Evolutionary conservation across 164 flowering plant genomes (phyloP).

Genomic region (Macadamia integrifolia): DNA sequence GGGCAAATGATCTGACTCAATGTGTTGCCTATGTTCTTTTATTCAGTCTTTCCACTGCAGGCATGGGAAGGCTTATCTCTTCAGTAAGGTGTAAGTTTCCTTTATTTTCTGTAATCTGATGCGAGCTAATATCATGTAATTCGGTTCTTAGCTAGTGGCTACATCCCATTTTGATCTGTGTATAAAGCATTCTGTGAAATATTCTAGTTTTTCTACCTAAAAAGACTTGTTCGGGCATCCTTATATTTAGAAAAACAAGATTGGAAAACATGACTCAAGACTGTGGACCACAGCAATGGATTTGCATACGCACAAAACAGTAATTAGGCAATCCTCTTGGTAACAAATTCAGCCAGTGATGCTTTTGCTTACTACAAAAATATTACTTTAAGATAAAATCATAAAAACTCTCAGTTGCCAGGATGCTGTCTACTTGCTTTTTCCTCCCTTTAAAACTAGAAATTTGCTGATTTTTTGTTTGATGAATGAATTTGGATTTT

Average conservation of each 20-base stretch:
- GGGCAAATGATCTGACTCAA: constrained; percentile 28
- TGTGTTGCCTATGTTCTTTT: constrained; percentile 22
- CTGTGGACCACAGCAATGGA: background rate
- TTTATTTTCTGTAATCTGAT: constrained; percentile 1
- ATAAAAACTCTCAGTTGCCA: background rate
- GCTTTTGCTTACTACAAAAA: too few relatives aligned
- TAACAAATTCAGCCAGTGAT: background rate
- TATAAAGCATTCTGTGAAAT: background rate
- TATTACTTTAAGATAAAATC: background rate
- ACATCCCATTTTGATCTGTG: background rate
- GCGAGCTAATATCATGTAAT: background rate
- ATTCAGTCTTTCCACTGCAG: constrained; percentile 72
- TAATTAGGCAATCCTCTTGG: background rate
- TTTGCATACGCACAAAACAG: background rate
- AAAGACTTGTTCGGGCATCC: background rate
- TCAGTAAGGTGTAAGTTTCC: constrained; percentile 67
- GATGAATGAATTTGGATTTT: too few relatives aligned
- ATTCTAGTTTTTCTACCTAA: background rate
- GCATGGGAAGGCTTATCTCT: constrained; percentile 86
- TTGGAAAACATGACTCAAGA: background rate
- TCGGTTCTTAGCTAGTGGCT: background rate
- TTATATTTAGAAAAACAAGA: background rate
- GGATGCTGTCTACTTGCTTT: background rate
- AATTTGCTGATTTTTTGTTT: too few relatives aligned
- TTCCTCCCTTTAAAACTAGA: background rate